Evolutionary conservation across 495 filamentous ascomycete species (phyloP).

Genomic region (Oidiodendron maius): DNA sequence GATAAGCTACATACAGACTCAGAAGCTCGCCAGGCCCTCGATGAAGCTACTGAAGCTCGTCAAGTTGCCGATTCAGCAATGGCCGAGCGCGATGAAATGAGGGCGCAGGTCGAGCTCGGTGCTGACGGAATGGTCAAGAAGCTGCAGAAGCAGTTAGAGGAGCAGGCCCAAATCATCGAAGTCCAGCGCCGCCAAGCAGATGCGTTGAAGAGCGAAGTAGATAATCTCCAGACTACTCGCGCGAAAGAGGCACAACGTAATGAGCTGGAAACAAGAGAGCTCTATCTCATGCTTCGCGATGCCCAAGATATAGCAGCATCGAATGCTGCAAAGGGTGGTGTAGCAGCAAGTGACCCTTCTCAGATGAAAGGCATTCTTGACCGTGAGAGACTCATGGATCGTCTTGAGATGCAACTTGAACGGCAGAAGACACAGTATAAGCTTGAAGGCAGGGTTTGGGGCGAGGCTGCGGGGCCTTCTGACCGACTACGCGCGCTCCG

Average conservation of each 20-base stretch:
- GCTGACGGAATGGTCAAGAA: conserved; percentile 92
- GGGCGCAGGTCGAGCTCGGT: conserved; percentile 82
- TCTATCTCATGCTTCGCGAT: conserved; percentile 97
- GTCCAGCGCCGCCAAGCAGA: conserved; percentile 82
- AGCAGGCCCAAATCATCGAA: conserved; percentile 85
- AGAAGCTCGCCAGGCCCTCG: conserved; percentile 83
- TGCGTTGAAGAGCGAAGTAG: conserved; percentile 79
- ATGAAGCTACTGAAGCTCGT: conserved; percentile 82
- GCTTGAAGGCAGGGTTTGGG: conserved; percentile 92
- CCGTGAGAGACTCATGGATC: conserved; percentile 83
- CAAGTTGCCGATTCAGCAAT: conserved; percentile 93
- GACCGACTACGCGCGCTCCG: conserved; percentile 87
- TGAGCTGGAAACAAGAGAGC: conserved; percentile 89
- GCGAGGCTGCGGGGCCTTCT: conserved; percentile 74
- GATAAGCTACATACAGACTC: conserved; percentile 95
- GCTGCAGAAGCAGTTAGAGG: conserved; percentile 86
- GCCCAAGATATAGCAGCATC: conserved; percentile 92
- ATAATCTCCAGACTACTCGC: conserved; percentile 77
- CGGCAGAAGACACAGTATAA: conserved; percentile 97
- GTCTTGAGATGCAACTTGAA: conserved; percentile 90
- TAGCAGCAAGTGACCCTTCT: conserved; percentile 57
- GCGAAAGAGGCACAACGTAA: conserved; percentile 91
- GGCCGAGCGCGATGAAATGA: conserved; percentile 95
- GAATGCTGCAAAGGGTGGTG: conserved; percentile 66
- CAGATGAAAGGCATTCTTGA: conserved; percentile 91